phyloP scores from a whole-genome alignment of 495 filamentous ascomycete species.

The Aspergillus indologenus region DNA sequence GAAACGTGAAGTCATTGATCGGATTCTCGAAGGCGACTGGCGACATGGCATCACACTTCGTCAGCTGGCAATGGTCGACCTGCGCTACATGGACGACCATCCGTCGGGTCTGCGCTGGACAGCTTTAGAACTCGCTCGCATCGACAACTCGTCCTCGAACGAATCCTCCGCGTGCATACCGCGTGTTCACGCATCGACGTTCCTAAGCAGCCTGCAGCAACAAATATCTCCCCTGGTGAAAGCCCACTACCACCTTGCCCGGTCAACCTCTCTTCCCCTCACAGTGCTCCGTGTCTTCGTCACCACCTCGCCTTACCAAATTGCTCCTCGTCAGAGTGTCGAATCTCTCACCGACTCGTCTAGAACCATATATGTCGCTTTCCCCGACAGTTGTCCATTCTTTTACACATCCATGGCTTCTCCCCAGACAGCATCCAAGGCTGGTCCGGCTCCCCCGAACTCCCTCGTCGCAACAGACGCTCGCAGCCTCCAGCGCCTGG shows the following conservation, averaged over 20 bases:
- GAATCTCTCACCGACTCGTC: conserved; percentile 51
- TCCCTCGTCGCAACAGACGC: conserved; percentile 48
- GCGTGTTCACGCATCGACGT: conserved; percentile 71
- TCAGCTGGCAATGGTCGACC: conserved; percentile 76
- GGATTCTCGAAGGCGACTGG: conserved; percentile 81
- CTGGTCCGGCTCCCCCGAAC: conserved; percentile 5
- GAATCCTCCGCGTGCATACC: conserved; percentile 54
- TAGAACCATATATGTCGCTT: conserved; percentile 70
- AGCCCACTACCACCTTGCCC: conserved; percentile 72
- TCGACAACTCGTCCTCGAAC: conserved; percentile 28
- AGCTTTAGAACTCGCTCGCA: conserved; percentile 56
- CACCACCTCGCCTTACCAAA: conserved; percentile 68
- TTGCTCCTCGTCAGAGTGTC: conserved; percentile 32
- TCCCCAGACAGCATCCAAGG: conserved; percentile 26
- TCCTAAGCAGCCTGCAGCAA: conserved; percentile 67
- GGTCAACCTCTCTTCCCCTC: conserved; percentile 59
- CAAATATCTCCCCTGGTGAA: conserved; percentile 72
- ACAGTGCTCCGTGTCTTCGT: conserved; percentile 73
- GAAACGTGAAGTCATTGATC: conserved; percentile 70
- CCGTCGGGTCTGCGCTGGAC: conserved; percentile 71
- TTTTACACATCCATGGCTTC: conserved; percentile 65
- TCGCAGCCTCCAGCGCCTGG: conserved; percentile 62
- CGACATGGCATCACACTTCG: conserved; percentile 70
- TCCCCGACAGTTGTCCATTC: conserved; percentile 72
- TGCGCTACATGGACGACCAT: conserved; percentile 75